Conservation (phyloP, 805 yeast species). For the Candida coleopterorum region DNA sequence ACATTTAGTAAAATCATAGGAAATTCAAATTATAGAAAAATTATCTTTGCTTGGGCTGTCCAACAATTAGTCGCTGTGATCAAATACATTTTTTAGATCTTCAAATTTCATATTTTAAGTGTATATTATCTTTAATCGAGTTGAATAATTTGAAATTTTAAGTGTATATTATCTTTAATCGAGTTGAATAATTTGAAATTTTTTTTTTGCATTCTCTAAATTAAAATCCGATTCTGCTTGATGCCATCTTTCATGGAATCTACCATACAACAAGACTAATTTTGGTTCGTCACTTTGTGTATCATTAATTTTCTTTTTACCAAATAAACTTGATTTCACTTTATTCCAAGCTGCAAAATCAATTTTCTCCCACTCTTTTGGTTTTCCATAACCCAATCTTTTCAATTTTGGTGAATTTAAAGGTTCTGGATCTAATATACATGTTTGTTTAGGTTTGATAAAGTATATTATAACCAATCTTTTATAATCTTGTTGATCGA, state of each 20-base stretch:
- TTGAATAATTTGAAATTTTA: background rate
- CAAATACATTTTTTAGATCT: conserved; percentile 6
- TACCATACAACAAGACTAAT: conserved; percentile 33
- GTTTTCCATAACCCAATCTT: conserved; percentile 18
- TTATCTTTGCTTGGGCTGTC: conserved; percentile 9
- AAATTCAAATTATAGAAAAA: conserved; percentile 8
- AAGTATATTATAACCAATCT: conserved; percentile 24
- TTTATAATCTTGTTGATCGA: conserved; percentile 19
- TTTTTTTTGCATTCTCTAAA: conserved; percentile 23
- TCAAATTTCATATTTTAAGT: too few relatives aligned
- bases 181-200: conserved; percentile 18
- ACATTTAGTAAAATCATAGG: conserved; percentile 7
- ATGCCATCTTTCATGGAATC: conserved; percentile 43
- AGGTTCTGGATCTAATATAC: conserved; percentile 21
- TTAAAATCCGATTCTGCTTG: conserved; percentile 23
- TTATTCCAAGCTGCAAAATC: conserved; percentile 29
- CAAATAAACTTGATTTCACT: conserved; percentile 44
- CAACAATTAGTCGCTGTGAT: conserved; percentile 6
- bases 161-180: too few relatives aligned
- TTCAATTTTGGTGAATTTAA: conserved; percentile 21
- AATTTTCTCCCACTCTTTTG: conserved; percentile 25
- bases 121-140: too few relatives aligned
- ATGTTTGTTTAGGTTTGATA: conserved; percentile 17
- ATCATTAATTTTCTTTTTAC: conserved; percentile 32
- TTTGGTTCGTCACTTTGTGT: conserved; percentile 32